Conservation (phyloP, 208 protist species). For the Acanthamoeba quina region DNA sequence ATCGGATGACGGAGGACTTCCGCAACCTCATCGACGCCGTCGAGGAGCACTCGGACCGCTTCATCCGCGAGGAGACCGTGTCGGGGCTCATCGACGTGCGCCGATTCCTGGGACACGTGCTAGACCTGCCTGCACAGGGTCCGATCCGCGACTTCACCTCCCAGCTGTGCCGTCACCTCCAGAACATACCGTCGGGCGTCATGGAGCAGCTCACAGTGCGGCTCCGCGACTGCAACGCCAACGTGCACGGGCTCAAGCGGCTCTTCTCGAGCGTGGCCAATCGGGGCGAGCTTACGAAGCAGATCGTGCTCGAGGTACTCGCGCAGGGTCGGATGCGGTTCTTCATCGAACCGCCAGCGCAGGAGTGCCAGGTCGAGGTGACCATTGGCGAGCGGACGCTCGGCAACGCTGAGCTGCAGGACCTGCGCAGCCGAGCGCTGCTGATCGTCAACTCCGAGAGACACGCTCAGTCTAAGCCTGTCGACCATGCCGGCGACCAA, state of each 20-base stretch:
- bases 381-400: background rate
- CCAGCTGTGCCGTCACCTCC: background rate
- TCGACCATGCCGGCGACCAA: background rate
- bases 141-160: background rate
- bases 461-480: too few relatives aligned
- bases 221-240: slow-evolving; percentile 10
- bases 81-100: slow-evolving; percentile 15
- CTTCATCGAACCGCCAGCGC: background rate
- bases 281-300: slow-evolving; percentile 4
- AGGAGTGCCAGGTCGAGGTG: slow-evolving; percentile 3
- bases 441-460: slow-evolving; percentile 25
- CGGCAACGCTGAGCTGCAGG: background rate
- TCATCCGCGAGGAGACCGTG: slow-evolving; percentile 20
- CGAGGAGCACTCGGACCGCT: slow-evolving; percentile 36
- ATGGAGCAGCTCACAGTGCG: background rate
- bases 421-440: slow-evolving; percentile 8
- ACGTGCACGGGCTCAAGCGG: slow-evolving; percentile 17
- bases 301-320: background rate
- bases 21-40: slow-evolving; percentile 16
- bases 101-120: background rate
- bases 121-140: background rate
- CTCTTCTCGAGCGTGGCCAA: slow-evolving; percentile 38
- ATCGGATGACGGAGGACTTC: slow-evolving; percentile 14
- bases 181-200: background rate
- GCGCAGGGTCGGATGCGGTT: background rate